Conservation (phyloP, 108 stramenopile species). For the Epithemia pelagica region DNA sequence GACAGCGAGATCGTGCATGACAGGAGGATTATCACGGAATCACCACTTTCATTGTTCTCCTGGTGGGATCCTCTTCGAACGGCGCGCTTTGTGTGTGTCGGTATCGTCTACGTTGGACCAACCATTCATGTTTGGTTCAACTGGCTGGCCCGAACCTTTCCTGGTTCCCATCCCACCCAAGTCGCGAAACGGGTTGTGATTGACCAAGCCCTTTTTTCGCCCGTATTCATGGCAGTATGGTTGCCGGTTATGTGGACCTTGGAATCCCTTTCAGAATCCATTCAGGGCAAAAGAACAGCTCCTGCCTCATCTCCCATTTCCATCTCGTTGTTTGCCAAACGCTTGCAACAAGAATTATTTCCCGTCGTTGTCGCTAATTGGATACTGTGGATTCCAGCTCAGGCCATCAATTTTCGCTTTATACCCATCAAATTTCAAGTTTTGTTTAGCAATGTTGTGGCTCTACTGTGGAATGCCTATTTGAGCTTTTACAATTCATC, state of each 20-base stretch:
- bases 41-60: not conserved
- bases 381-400: conserved; percentile 79
- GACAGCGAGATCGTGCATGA: not conserved
- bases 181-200: conserved; percentile 42
- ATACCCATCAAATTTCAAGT: conserved; percentile 77
- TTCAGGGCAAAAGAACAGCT: not conserved
- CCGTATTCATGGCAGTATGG: conserved; percentile 62
- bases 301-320: not conserved
- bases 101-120: conserved; percentile 75
- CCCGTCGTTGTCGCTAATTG: conserved; percentile 59
- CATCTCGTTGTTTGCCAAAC: not conserved
- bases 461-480: conserved; percentile 85
- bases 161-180: conserved; percentile 28
- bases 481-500: conserved; percentile 33
- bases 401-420: conserved; percentile 61
- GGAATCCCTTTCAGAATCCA: conserved; percentile 27
- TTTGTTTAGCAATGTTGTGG: conserved; percentile 67
- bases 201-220: conserved; percentile 74
- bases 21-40: not conserved
- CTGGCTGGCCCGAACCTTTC: conserved; percentile 41
- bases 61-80: conserved; percentile 45
- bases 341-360: conserved; percentile 12
- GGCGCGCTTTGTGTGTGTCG: conserved; percentile 52
- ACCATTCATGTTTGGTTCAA: conserved; percentile 70
- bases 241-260: conserved; percentile 54